Evolutionary conservation across 192 early-diverging fungal species (phyloP).

Genomic region (Backusella psychrophila): DNA sequence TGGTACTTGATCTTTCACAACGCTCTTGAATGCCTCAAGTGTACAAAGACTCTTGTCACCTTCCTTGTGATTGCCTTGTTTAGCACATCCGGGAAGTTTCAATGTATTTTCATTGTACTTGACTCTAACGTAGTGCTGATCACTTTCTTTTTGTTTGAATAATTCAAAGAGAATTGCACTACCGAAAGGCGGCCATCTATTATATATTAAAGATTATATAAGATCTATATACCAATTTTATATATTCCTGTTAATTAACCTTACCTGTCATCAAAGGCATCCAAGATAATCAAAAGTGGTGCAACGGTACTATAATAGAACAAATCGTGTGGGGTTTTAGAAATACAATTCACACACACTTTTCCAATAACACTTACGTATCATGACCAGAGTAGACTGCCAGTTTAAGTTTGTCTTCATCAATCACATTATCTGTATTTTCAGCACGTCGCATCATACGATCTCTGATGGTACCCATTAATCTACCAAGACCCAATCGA

Average conservation of each 20-base stretch:
- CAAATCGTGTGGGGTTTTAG: not conserved
- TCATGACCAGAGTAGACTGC: constrained; percentile 44
- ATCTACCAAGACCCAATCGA: constrained; percentile 32
- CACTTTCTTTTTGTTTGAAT: constrained; percentile 27
- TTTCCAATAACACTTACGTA: constrained; percentile 21
- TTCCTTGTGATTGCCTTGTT: constrained; percentile 22
- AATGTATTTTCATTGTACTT: constrained; percentile 35
- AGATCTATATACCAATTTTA: not conserved
- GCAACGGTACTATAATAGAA: constrained; percentile 31
- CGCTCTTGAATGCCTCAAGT: constrained; percentile 30
- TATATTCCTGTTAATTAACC: not conserved
- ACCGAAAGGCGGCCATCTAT: constrained; percentile 44
- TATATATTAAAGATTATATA: not conserved
- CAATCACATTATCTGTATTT: constrained; percentile 16
- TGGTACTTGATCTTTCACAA: constrained; percentile 33
- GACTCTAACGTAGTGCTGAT: constrained; percentile 35
- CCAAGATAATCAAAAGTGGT: constrained; percentile 32
- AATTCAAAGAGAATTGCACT: constrained; percentile 39
- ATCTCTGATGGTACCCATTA: constrained; percentile 37
- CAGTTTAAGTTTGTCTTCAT: constrained; percentile 28
- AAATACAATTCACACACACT: not conserved
- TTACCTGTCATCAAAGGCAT: constrained; percentile 34
- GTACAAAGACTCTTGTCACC: constrained; percentile 39
- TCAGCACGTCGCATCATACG: constrained; percentile 28
- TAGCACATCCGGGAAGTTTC: constrained; percentile 30